Evolutionary conservation across 306 rosid species (phyloP), one percentile per base, ranked within the genome.

Genomic region (Prunus mongolica): DNA sequence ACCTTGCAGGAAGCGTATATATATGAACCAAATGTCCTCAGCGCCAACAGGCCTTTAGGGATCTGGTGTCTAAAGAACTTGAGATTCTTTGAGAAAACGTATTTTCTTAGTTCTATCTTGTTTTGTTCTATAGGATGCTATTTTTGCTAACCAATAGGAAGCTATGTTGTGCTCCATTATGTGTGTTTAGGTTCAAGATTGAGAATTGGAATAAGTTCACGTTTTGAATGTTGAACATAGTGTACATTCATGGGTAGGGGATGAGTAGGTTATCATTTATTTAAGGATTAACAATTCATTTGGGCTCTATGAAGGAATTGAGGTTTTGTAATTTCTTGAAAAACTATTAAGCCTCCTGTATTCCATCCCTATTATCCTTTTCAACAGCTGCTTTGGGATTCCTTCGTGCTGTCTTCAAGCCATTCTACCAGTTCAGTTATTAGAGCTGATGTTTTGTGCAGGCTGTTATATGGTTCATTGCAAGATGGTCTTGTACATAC

Each of bases 401-500:
- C 19, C 34, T 14, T 52, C 12, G 3, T 6, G 27, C 61, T 71
- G 44, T 75, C 55, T 27, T 32, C 62, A 60, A 69, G 30, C 71
- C 30, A 47, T 79, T 57, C 38, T 32, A 65, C 20, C 41, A 30
- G 50, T n/a, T 62, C 55, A 65, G 52, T 25, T 83, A 51, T 27
- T 47, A 70, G 65, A 79, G 63, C 41, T 70, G 79, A 72, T 67
- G 82, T 28, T 54, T 81, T 74, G 52, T 84, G 88, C 93, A 95
- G 98, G 91, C 98, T 80, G 76, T 95, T 79, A 80, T 95, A 75
- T 95, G 98, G 98, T 92, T 95, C 85, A 93, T 95, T 74, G 92
- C 97, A 76, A 89, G 98, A 82, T 95, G 98, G 98, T 92, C 95
- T 68, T 89, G 84, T 55, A 92, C 98, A 41, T 95, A 87, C 86